phyloP scores from a whole-genome alignment of 495 filamentous ascomycete genomes.

The Tuber microsphaerosporum region DNA sequence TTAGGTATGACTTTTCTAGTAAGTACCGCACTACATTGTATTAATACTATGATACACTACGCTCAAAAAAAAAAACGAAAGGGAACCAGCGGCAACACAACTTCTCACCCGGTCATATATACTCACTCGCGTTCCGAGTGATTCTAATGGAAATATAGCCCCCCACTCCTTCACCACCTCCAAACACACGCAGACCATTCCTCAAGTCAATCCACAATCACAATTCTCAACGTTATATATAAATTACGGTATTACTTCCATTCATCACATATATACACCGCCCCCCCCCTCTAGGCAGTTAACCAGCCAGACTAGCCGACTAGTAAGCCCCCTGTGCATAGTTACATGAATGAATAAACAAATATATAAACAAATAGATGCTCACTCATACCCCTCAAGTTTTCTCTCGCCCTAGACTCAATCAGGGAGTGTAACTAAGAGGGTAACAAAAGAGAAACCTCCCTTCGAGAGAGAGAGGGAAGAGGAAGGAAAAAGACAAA shows the following conservation, averaged over 20 bases:
- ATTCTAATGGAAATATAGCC: too few relatives aligned
- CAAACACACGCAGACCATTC: neutral
- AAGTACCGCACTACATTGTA: too few relatives aligned
- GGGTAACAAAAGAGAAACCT: neutral
- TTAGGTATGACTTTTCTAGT: too few relatives aligned
- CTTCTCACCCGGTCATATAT: too few relatives aligned
- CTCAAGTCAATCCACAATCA: neutral
- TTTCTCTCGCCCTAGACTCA: neutral
- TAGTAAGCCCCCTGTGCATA: neutral
- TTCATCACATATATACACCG: slow-evolving; percentile 1
- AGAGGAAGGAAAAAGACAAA: neutral
- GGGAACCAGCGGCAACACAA: too few relatives aligned
- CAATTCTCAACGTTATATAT: neutral
- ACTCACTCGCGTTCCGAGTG: too few relatives aligned
- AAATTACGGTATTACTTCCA: neutral
- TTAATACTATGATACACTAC: too few relatives aligned
- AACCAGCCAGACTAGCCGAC: neutral
- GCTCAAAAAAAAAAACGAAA: too few relatives aligned
- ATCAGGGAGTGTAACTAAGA: neutral
- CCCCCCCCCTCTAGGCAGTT: neutral
- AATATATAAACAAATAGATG: neutral
- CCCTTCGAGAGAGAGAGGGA: neutral
- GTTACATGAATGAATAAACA: neutral
- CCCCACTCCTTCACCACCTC: neutral
- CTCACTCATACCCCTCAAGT: neutral